These are phyloP conservation scores for Epichloe hybrida DNA, from an alignment of 2,329 filamentous ascomycete species.

Conservation along the genomic window DNA sequence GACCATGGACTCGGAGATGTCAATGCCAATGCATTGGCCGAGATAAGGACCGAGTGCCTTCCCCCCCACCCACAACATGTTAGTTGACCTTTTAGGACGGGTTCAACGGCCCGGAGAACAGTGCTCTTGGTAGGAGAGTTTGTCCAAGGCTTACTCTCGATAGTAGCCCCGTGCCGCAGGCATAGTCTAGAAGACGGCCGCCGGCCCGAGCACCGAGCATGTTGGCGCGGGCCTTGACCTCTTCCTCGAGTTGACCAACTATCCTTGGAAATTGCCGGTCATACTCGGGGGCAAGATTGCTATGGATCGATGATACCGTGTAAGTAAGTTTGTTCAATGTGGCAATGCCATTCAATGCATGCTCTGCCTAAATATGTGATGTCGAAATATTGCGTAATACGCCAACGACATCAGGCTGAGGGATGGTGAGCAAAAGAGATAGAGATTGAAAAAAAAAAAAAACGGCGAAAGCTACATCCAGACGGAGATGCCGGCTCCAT, in stretches of 20 bases:
- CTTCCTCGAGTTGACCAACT: conserved; percentile 37
- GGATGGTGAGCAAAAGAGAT: too few relatives aligned
- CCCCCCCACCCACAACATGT: too few relatives aligned
- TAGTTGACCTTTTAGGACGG: too few relatives aligned
- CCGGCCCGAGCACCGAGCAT: conserved; percentile 44
- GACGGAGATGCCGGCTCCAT: too few relatives aligned
- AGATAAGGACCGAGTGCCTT: conserved; percentile 13
- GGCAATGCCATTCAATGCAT: neutral
- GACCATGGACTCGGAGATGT: conserved; percentile 60
- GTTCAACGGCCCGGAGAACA: too few relatives aligned
- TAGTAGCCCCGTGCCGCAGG: conserved; percentile 57
- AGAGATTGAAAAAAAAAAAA: too few relatives aligned
- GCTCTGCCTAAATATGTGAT: neutral
- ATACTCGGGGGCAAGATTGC: conserved; percentile 19
- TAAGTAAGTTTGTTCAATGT: neutral
- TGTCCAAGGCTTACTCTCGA: conserved; percentile 25
- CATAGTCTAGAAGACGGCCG: conserved; percentile 57
- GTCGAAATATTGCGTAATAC: neutral
- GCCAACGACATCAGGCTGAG: too few relatives aligned
- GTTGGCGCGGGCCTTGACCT: conserved; percentile 37
- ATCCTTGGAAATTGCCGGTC: conserved; percentile 42
- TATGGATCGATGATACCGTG: conserved; percentile 3
- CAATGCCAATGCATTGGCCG: conserved; percentile 52
- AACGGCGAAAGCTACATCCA: too few relatives aligned
- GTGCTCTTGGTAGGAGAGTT: neutral